These are phyloP conservation scores for Microstegium vimineum DNA, from an alignment of 176 grass and related monocot genomes.

Conservation along the genomic window DNA sequence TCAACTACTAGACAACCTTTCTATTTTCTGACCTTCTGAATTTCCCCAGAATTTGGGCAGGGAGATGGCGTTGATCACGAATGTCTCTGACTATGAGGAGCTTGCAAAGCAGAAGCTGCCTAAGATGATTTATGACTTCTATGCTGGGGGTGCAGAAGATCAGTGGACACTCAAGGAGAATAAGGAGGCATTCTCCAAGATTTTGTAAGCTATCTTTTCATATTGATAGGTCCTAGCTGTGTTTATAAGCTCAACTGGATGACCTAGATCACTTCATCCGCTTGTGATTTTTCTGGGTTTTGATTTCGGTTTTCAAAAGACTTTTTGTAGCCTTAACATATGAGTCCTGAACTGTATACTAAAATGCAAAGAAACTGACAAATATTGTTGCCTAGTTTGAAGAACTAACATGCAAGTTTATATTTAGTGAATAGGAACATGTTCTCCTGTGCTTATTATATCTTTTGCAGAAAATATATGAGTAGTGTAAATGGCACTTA, in stretches of 20 bases:
- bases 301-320: neutral
- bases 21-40: neutral
- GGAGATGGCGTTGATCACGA: constrained; percentile 69
- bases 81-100: constrained; percentile 71
- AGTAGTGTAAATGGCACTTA: neutral
- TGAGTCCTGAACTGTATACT: neutral
- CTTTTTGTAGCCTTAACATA: neutral
- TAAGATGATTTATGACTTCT: constrained; percentile 94
- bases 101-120: constrained; percentile 73
- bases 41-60: neutral
- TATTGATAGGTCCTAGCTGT: constrained; percentile 8
- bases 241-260: neutral
- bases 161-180: constrained; percentile 84
- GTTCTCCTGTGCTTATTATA: neutral
- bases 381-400: neutral
- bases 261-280: neutral
- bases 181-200: constrained; percentile 77
- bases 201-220: constrained; percentile 54
- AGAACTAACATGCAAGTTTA: neutral
- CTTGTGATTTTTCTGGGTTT: neutral
- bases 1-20: neutral
- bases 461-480: neutral
- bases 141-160: constrained; percentile 74
- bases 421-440: neutral
- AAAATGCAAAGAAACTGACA: neutral